Conservation (phyloP, 1,139 yeast genomes). For the Taphrina confusa region DNA sequence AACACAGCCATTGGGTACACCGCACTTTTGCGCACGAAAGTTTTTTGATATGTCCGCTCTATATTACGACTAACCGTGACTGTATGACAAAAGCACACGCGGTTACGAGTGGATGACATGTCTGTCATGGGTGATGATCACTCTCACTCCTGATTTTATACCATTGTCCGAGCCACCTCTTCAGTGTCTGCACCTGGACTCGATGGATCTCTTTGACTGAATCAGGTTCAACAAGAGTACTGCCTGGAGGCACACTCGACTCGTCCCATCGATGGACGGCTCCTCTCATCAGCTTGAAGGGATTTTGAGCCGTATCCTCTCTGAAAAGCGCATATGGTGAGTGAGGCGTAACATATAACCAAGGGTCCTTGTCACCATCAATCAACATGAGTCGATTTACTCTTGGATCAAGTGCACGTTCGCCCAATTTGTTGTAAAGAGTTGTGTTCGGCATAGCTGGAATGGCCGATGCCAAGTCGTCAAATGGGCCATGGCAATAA, state of each 20-base stretch:
- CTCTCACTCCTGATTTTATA: neutral
- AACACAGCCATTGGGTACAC: too few relatives aligned
- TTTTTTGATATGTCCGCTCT: too few relatives aligned
- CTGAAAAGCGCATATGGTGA: slow-evolving; percentile 1
- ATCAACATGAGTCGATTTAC: neutral
- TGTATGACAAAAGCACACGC: too few relatives aligned
- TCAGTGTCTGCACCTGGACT: neutral
- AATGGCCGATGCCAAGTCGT: neutral
- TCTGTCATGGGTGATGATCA: too few relatives aligned
- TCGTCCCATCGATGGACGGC: slow-evolving; percentile 5
- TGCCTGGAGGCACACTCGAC: neutral
- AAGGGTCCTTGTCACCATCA: neutral
- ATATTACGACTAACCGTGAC: too few relatives aligned
- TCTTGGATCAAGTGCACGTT: neutral
- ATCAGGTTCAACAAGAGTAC: neutral
- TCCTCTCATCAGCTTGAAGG: slow-evolving; percentile 1
- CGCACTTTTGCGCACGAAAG: too few relatives aligned
- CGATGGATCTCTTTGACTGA: neutral
- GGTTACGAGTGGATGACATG: too few relatives aligned
- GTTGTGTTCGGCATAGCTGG: neutral
- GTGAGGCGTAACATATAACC: slow-evolving; percentile 1
- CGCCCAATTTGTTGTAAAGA: neutral
- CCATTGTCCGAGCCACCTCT: slow-evolving; percentile 1
- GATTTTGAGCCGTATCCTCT: neutral
- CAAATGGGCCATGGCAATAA: neutral